Base-by-base conservation (phyloP, 2,329 filamentous ascomycete genomes). In the Sporothrix humicola region DNA sequence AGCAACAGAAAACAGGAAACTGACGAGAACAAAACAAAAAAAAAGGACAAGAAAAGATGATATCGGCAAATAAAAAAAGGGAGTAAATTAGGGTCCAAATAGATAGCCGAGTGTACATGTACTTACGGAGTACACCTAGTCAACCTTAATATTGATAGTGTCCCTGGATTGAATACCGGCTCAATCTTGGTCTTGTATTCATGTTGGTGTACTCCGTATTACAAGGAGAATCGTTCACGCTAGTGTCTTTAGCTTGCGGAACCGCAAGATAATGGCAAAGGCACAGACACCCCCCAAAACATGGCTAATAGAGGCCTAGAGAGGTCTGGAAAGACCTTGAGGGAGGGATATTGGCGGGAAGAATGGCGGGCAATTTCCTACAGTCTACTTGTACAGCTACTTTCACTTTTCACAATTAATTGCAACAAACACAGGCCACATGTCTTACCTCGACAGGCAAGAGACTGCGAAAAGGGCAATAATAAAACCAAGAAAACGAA, bases 181-280 rank as follows among this genome's bases (percentile, higher is more conserved):
- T 37, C 31, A 7, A 37, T 37, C 31, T 37, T 37, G 31, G 31
- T 37, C 31, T 37, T 37, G 31, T 37, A 37, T 37, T 37, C 31
- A 7, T 37, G 31, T 37, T 37, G 31, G 31, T 37, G 31, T 37
- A 37, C 7, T 26, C 23, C 23, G 31, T 37, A 2, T 31, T 56
- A 26, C 52, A 26, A 23, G 9, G 20, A 26, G 6, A 3, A 12
- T 20, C n/a, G 54, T 10, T 8, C 42, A 48, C 20, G 42, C 61
- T 66, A 66, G 42, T 66, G 61, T 48, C 61, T 66, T 48, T 23
- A 66, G 42, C 15, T 26, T 66, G 61, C 61, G 61, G 61, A 66
- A 66, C 61, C 61, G 61, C 61, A 66, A 48, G 61, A 46, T 61
- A 12, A 44, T 48, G 61, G 20, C 42, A 46, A 48, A 26, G 42